Percentiles rank a stretch among this genome's conserved stretches.
These are phyloP conservation scores for Pestalotiopsis sp. DNA, from an alignment of 2,329 filamentous ascomycete species.

Conservation along the genomic window DNA sequence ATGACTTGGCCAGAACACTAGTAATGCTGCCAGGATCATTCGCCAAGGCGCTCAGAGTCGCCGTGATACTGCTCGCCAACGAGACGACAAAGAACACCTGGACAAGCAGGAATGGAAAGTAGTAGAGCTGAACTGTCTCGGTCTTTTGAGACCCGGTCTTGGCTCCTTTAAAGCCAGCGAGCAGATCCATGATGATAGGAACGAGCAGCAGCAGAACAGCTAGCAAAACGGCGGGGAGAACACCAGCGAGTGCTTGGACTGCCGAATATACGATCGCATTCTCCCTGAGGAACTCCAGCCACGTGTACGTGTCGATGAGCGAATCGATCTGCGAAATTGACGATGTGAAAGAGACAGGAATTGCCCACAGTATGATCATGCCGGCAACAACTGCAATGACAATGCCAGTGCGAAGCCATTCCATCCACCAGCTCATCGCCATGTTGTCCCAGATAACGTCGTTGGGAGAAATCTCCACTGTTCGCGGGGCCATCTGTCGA, in stretches of 20 bases:
- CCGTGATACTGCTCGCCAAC: conserved; percentile 70
- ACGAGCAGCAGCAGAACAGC: conserved; percentile 77
- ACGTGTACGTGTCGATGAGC: conserved; percentile 64
- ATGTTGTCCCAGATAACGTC: conserved; percentile 98
- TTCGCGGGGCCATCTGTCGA: conserved; percentile 87
- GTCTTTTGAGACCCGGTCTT: conserved; percentile 80
- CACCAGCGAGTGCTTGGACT: conserved; percentile 71
- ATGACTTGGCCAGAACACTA: conserved; percentile 69
- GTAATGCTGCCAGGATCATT: conserved; percentile 67
- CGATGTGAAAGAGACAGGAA: conserved; percentile 87
- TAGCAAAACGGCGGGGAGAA: conserved; percentile 77
- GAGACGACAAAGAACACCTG: conserved; percentile 94
- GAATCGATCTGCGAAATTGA: conserved; percentile 75
- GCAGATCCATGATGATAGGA: conserved; percentile 73
- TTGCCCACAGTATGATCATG: conserved; percentile 86
- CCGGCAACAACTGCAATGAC: conserved; percentile 66
- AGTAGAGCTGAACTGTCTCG: conserved; percentile 86
- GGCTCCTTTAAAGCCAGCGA: conserved; percentile 74
- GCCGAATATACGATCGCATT: conserved; percentile 62
- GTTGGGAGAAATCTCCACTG: conserved; percentile 89
- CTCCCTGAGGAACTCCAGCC: conserved; percentile 68
- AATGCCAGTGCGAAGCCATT: conserved; percentile 70
- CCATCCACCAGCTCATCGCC: conserved; percentile 92
- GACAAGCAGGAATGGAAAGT: conserved; percentile 91
- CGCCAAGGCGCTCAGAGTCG: conserved; percentile 58